Conservation (phyloP, 2,329 filamentous ascomycete species). For the Teratosphaeria nubilosa region DNA sequence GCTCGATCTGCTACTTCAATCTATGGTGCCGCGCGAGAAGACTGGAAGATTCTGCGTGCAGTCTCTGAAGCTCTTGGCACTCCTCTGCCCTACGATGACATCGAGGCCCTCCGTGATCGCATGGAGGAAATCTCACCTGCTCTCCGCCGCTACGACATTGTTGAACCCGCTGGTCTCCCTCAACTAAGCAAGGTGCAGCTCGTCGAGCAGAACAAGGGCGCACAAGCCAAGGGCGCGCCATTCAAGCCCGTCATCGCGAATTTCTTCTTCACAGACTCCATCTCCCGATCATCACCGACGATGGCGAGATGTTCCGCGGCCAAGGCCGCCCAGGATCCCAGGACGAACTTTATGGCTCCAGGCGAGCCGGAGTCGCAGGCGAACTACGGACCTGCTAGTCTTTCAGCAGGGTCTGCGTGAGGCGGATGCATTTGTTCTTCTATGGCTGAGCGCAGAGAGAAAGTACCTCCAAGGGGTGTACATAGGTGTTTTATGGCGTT, state of each 20-base stretch:
- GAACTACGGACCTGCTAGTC: constrained; percentile 25
- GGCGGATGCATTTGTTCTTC: background rate
- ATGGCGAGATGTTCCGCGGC: constrained; percentile 96
- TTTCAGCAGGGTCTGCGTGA: background rate
- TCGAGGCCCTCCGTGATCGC: constrained; percentile 78
- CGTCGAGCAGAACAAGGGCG: constrained; percentile 90
- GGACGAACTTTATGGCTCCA: constrained; percentile 43
- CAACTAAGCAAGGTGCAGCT: constrained; percentile 70
- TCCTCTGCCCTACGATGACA: constrained; percentile 85
- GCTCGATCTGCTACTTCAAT: constrained; percentile 81
- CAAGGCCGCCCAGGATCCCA: constrained; percentile 54
- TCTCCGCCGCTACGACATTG: constrained; percentile 78
- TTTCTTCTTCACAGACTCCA: constrained; percentile 97
- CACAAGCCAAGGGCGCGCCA: constrained; percentile 51
- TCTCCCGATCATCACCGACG: constrained; percentile 93
- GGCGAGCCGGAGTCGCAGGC: constrained; percentile 34
- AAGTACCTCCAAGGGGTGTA: constrained; percentile 6
- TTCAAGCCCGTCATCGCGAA: constrained; percentile 84
- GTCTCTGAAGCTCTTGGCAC: constrained; percentile 81
- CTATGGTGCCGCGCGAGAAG: constrained; percentile 80
- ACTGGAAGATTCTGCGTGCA: constrained; percentile 98
- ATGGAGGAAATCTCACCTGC: constrained; percentile 93
- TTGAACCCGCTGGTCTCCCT: constrained; percentile 51
- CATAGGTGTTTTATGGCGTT: constrained; percentile 12
- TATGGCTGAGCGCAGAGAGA: background rate